Conservation (phyloP, 2,329 filamentous ascomycete genomes). For the Botrytis cinerea region DNA sequence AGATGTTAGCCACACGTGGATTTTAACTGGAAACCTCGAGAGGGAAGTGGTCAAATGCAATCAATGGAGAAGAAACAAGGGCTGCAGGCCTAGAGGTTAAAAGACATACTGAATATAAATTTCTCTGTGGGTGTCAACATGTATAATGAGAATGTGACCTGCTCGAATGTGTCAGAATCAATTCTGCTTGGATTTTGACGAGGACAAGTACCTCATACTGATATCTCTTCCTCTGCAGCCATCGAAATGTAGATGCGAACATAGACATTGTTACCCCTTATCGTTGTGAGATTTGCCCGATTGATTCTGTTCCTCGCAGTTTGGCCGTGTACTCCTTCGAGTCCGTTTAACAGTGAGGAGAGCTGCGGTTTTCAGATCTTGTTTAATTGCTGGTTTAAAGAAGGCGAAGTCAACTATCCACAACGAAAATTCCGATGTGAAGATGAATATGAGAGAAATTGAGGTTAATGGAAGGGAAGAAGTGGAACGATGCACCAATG, state of each 20-base stretch:
- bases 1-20: conserved; percentile 14
- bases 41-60: background rate
- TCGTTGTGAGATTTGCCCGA: conserved; percentile 12
- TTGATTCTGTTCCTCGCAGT: background rate
- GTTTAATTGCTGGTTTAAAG: background rate
- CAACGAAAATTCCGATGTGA: background rate
- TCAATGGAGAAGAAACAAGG: conserved; percentile 2
- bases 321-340: background rate
- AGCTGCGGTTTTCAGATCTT: no score
- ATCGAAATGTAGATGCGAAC: conserved; percentile 61
- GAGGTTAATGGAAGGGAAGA: background rate
- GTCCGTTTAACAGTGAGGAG: background rate
- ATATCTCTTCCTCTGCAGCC: conserved; percentile 94
- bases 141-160: conserved; percentile 95
- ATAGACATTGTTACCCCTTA: conserved; percentile 37
- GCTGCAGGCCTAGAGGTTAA: background rate
- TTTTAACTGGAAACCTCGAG: background rate
- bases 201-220: conserved; percentile 69
- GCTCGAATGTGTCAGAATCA: conserved; percentile 70
- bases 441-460: background rate
- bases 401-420: background rate
- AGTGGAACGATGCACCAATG: background rate
- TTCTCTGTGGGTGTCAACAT: conserved; percentile 97
- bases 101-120: conserved; percentile 85
- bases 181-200: background rate